These are phyloP conservation scores for Phellopilus nigrolimitatus DNA, from an alignment of 1,284 basidiomycete species.

Conservation along the genomic window DNA sequence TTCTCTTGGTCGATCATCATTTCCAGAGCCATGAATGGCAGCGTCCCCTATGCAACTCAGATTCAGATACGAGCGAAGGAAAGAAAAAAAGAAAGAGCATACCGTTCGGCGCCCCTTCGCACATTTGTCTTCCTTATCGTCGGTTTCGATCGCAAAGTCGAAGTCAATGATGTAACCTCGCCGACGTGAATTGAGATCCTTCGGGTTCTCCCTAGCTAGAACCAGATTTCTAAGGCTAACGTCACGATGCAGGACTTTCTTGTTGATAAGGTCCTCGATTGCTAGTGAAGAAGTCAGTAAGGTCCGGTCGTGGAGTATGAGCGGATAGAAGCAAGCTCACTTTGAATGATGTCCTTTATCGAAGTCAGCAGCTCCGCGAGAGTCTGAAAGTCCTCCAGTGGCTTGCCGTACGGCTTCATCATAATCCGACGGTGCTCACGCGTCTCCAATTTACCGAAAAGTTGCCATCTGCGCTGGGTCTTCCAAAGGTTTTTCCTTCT, in stretches of 20 bases:
- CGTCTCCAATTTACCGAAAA: background rate
- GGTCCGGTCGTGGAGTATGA: too few species aligned
- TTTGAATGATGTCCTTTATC: constrained; percentile 1
- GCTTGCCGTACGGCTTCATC: background rate
- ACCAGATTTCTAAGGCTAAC: constrained; percentile 1
- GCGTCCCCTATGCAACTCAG: background rate
- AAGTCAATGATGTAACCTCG: constrained; percentile 4
- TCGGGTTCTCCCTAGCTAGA: background rate
- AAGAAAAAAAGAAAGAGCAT: background rate
- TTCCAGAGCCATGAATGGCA: constrained; percentile 4
- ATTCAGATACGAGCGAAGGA: background rate
- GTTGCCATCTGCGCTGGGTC: background rate
- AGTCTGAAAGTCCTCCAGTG: background rate
- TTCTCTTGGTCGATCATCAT: background rate
- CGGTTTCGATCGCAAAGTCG: background rate
- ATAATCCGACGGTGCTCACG: background rate
- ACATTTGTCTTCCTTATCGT: background rate
- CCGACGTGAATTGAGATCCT: background rate
- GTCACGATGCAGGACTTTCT: constrained; percentile 3
- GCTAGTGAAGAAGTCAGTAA: background rate
- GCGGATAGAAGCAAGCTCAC: background rate
- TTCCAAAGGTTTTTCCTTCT: background rate
- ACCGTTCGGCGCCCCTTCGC: background rate
- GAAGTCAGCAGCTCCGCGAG: background rate
- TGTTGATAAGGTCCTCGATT: background rate